Evolutionary conservation across 2,329 filamentous ascomycete species (phyloP).

Genomic region (Xylaria sp.): DNA sequence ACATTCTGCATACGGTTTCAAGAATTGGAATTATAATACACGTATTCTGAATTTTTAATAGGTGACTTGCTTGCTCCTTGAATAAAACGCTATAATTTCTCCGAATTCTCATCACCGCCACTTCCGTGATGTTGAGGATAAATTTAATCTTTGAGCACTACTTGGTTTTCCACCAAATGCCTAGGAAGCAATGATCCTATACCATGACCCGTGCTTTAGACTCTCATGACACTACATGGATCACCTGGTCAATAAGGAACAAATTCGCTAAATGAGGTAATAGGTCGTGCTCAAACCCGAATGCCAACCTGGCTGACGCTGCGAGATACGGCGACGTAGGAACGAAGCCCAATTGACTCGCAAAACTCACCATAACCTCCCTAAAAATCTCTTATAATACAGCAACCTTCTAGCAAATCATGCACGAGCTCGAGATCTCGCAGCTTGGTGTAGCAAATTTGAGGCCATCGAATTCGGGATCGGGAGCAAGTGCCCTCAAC

Average conservation of each 20-base stretch:
- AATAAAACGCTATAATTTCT: neutral
- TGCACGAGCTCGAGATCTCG: too few species aligned
- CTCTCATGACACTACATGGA: neutral
- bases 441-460: too few species aligned
- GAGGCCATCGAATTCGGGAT: too few species aligned
- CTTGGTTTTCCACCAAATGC: neutral
- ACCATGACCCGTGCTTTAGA: neutral
- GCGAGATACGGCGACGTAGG: too few species aligned
- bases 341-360: too few species aligned
- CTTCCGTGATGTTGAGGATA: neutral
- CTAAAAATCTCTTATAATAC: too few species aligned
- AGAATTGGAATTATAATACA: neutral
- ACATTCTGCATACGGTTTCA: slow-evolving; percentile 3
- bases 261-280: neutral
- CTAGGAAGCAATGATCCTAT: neutral
- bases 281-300: neutral
- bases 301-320: neutral
- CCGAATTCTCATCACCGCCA: neutral
- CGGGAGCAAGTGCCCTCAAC: too few species aligned
- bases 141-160: neutral
- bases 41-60: neutral
- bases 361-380: too few species aligned
- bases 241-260: neutral
- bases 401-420: too few species aligned
- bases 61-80: neutral